Base-by-base conservation (phyloP, 1,139 yeast genomes). In the Eremothecium coryli region DNA sequence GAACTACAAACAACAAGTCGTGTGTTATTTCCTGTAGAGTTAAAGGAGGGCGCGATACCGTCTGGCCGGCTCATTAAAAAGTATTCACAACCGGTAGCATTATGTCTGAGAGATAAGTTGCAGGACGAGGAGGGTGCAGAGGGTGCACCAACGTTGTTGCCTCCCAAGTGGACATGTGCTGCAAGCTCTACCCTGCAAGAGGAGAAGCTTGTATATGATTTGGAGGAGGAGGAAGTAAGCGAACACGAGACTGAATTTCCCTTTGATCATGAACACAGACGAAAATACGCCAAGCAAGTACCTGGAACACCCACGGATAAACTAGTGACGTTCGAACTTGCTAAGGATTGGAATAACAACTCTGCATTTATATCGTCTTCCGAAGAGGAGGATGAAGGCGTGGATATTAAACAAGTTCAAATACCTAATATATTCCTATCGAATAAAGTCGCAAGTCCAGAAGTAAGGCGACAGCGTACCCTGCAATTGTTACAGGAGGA, bases 261-360 rank as follows among this genome's bases (percentile, higher is more conserved):
- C 22, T 20, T 10, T 10, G 7, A 20, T 20, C 22, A 7, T 8
- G 22, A 8, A 10, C 22, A 20, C 22, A 20, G 4, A 14, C 30
- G 30, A n/a, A 36, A 38, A 24, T 26, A 22, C 11, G 36, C 37
- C 5, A 38, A 37, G 24, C 34, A 35, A 17, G 40, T 33, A 14
- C 52, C 55, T 2, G 49, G 50, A 3, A 54, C 58, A 2, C 58
- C 58, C 16, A 45, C 44, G 18, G 46, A 51, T 26, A 46, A 42
- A 32, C 37, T 52, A 5, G 46, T 50, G 6, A 44, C 56, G n/a
- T 41, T 38, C 27, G 44, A 47, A 23, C 41, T 44, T 11, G 43
- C 48, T 5, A 31, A 40, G 13, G 38, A 45, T 17, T 50, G 54
- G 53, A 33, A 44, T 27, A 46, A 46, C 28, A 33, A 38, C 17